Conservation (phyloP, 2,329 filamentous ascomycete species). For the Blastomyces emzantsi region DNA sequence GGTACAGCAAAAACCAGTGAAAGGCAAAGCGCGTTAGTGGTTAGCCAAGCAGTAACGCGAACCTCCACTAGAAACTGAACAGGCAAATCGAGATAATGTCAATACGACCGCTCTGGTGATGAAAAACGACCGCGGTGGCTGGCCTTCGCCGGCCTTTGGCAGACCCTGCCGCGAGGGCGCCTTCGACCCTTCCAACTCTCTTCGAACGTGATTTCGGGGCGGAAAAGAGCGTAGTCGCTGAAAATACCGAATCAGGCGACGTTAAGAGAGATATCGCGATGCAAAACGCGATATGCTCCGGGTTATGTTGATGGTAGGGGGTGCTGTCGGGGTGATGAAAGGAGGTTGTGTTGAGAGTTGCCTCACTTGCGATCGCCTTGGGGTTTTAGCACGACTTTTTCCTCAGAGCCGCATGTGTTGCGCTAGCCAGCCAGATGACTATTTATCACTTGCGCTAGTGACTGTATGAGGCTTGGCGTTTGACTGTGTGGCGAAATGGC, state of each 20-base stretch:
- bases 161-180: constrained; percentile 42
- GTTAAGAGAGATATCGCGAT: constrained; percentile 34
- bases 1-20: not conserved
- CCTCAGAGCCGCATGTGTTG: constrained; percentile 15
- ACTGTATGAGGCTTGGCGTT: not conserved
- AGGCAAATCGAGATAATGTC: not conserved
- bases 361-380: constrained; percentile 33
- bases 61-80: not conserved
- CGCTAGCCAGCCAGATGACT: constrained; percentile 1
- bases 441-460: constrained; percentile 6
- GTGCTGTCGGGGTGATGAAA: constrained; percentile 33
- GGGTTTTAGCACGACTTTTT: constrained; percentile 33
- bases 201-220: constrained; percentile 24
- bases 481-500: not conserved
- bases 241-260: constrained; percentile 21
- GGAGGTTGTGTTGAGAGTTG: constrained; percentile 33
- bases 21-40: not conserved
- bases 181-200: constrained; percentile 33
- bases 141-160: constrained; percentile 39
- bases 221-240: constrained; percentile 22
- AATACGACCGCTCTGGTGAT: constrained; percentile 20
- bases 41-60: not conserved
- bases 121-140: constrained; percentile 28
- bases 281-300: constrained; percentile 34
- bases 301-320: constrained; percentile 25